phyloP scores from a whole-genome alignment of 2,329 filamentous ascomycete species.

The Lasiodiplodia gonubiensis region DNA sequence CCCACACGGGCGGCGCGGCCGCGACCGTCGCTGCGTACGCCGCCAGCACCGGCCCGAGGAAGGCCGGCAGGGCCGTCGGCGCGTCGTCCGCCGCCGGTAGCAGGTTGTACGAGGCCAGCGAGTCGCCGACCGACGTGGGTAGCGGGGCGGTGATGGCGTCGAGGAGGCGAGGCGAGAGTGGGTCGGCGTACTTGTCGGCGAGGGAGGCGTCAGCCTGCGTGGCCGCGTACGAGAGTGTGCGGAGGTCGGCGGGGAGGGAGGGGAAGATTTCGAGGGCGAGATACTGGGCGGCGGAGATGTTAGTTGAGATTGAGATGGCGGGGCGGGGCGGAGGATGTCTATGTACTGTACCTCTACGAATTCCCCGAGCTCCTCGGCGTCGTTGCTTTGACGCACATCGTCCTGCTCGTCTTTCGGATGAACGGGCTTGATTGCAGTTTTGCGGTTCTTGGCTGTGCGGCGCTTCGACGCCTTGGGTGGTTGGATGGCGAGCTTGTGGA shows the following conservation, averaged over 20 bases:
- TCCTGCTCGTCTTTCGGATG: constrained; percentile 20
- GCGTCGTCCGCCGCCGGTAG: constrained; percentile 47
- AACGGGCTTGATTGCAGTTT: constrained; percentile 44
- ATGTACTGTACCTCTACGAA: constrained; percentile 69
- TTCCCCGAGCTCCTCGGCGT: constrained; percentile 74
- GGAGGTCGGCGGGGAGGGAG: constrained; percentile 65
- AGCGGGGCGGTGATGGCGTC: constrained; percentile 60
- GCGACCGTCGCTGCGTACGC: constrained; percentile 65
- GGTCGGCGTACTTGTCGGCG: constrained; percentile 62
- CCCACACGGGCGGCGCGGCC: constrained; percentile 68
- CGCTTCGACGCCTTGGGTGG: constrained; percentile 52
- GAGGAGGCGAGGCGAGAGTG: constrained; percentile 59
- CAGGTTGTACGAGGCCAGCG: constrained; percentile 70
- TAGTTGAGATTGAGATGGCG: background rate
- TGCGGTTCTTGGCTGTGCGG: constrained; percentile 50
- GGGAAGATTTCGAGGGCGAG: constrained; percentile 73
- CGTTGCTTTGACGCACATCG: constrained; percentile 35
- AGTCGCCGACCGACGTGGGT: constrained; percentile 68
- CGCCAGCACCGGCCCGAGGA: constrained; percentile 68
- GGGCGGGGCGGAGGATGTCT: background rate
- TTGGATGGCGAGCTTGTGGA: constrained; percentile 63
- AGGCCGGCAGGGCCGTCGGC: constrained; percentile 49
- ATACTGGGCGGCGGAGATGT: constrained; percentile 56
- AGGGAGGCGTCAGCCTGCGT: constrained; percentile 59
- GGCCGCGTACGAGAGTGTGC: constrained; percentile 64